A percentile compares a stretch with the other conserved stretches of the same genome.
These are phyloP conservation scores for Withania somnifera DNA, from an alignment of 305 asterid genomes.

Conservation along the genomic window DNA sequence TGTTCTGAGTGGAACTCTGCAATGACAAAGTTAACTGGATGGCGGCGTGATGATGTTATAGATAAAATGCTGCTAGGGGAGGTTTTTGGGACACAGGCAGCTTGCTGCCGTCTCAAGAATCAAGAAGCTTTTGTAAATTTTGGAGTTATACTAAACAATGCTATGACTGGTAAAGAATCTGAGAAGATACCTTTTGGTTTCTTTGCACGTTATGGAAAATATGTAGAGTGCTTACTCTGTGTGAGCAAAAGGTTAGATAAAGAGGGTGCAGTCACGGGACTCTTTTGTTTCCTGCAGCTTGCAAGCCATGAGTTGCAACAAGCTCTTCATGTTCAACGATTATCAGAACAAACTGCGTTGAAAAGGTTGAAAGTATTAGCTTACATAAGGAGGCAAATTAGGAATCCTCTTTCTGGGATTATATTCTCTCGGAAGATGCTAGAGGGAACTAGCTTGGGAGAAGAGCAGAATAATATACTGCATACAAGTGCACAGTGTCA, in stretches of 20 bases:
- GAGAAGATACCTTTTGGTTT: constrained; percentile 67
- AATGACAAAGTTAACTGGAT: constrained; percentile 71
- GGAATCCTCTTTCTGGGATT: constrained; percentile 87
- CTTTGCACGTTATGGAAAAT: constrained; percentile 48
- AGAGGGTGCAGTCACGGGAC: constrained; percentile 65
- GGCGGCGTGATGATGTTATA: constrained; percentile 66
- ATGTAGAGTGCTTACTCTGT: constrained; percentile 60
- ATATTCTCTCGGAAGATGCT: constrained; percentile 68
- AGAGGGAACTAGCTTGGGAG: constrained; percentile 64
- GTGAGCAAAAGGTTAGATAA: constrained; percentile 64
- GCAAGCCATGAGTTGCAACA: constrained; percentile 93
- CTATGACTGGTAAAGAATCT: constrained; percentile 56
- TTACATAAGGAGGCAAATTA: constrained; percentile 69
- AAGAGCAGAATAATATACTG: constrained; percentile 56
- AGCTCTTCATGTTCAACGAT: constrained; percentile 71
- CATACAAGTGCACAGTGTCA: constrained; percentile 61
- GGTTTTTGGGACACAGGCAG: constrained; percentile 54
- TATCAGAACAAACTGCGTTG: constrained; percentile 68
- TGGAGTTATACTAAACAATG: constrained; percentile 62
- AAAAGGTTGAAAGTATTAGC: constrained; percentile 60
- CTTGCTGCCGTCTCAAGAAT: constrained; percentile 70
- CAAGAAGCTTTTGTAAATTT: constrained; percentile 74
- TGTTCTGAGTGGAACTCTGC: constrained; percentile 97
- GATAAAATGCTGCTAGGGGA: constrained; percentile 91
- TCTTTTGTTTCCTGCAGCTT: constrained; percentile 82